These are phyloP conservation scores for Oldenlandia corymbosa DNA, from an alignment of 257 asterid genomes.

Conservation along the genomic window DNA sequence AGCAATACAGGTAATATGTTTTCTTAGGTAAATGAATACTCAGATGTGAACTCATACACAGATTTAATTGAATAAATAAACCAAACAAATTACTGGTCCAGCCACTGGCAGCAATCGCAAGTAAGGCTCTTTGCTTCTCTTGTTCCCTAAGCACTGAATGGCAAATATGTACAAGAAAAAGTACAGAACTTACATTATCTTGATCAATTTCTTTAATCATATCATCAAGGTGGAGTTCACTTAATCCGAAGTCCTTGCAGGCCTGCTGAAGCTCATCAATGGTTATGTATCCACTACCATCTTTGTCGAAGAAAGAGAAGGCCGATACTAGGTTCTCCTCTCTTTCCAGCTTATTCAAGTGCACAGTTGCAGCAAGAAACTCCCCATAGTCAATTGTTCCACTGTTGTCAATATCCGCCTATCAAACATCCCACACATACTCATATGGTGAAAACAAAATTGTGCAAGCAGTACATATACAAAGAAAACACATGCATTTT, in stretches of 20 bases:
- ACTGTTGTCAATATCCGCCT: slow-evolving; percentile 91
- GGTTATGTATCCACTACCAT: slow-evolving; percentile 92
- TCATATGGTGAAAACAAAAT: background rate
- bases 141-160: background rate
- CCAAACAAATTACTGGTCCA: background rate
- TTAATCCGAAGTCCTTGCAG: slow-evolving; percentile 80
- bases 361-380: slow-evolving; percentile 95
- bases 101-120: background rate
- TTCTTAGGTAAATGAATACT: background rate
- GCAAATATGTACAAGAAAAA: background rate
- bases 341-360: slow-evolving; percentile 90
- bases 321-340: slow-evolving; percentile 84
- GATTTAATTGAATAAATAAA: background rate
- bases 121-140: background rate
- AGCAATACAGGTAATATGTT: no score
- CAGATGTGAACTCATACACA: background rate
- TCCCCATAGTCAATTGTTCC: slow-evolving; percentile 95
- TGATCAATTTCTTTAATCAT: slow-evolving; percentile 86
- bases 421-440: slow-evolving; percentile 18
- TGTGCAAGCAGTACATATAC: background rate
- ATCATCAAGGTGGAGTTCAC: slow-evolving; percentile 81
- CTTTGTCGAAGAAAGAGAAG: slow-evolving; percentile 84
- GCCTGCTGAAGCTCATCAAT: slow-evolving; percentile 94
- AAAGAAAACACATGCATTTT: background rate
- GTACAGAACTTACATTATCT: slow-evolving; percentile 57